Percentiles rank a stretch among this genome's conserved stretches.
phyloP scores from a whole-genome alignment of 2,329 filamentous ascomycete genomes.

The Fusarium domesticum region DNA sequence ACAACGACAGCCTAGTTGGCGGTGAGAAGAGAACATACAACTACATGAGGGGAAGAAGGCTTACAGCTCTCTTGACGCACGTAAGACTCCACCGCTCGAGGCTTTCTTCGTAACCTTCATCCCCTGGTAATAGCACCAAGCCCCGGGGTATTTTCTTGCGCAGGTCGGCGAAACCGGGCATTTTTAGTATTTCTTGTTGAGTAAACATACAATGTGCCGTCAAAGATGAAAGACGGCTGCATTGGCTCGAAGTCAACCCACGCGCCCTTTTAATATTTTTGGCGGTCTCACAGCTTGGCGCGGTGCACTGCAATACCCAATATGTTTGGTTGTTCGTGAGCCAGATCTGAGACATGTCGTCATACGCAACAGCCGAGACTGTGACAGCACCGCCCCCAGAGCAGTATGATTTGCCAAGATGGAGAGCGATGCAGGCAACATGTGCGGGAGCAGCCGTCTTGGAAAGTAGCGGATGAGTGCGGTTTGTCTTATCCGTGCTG shows the following conservation, averaged over 20 bases:
- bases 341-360: slow-evolving; percentile 23
- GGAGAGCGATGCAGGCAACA: slow-evolving; percentile 1
- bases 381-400: slow-evolving; percentile 1
- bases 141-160: slow-evolving; percentile 15
- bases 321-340: background rate
- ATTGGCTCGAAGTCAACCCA: no score
- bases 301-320: slow-evolving; percentile 7
- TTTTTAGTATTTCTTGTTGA: slow-evolving; percentile 4
- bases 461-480: background rate
- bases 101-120: slow-evolving; percentile 32
- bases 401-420: slow-evolving; percentile 1
- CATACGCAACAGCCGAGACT: slow-evolving; percentile 9
- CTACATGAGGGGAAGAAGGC: background rate
- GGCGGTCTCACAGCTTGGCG: slow-evolving; percentile 9
- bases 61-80: slow-evolving; percentile 34
- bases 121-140: slow-evolving; percentile 30
- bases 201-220: no score
- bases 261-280: slow-evolving; percentile 10
- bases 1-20: slow-evolving; percentile 40
- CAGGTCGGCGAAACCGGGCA: slow-evolving; percentile 18
- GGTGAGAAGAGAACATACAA: background rate
- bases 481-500: slow-evolving; percentile 10
- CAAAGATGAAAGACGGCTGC: no score
- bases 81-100: slow-evolving; percentile 37
- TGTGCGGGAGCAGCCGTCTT: background rate